Base-by-base conservation (phyloP, 805 yeast species). In the Lachancea dasiensis region DNA sequence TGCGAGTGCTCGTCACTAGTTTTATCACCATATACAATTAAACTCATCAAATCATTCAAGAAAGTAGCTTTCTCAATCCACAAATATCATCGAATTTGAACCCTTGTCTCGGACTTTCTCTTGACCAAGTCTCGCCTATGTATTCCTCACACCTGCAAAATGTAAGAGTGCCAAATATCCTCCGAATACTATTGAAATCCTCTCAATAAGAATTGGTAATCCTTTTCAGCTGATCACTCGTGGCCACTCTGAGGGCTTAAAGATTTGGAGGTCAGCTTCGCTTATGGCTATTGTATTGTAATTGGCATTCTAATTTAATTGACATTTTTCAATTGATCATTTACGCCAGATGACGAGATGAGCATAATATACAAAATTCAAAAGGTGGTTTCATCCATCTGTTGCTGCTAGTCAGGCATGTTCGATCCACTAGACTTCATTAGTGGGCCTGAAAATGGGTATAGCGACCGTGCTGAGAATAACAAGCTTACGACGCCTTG, bases 361-460 rank as follows among this genome's bases (percentile, higher is more conserved):
- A 25, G 27, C 11, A n/a, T n/a, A n/a, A n/a, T n/a, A n/a, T n/a
- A n/a, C n/a, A n/a, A n/a, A n/a, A 16, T 13, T 13, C 17, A 30
- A 21, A 5, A 21, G 14, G 8, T 18, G 5, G n/a, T 13, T 30
- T 17, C n/a, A 9, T n/a, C 16, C 24, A 21, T 18, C 16, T 24
- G 27, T n/a, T n/a, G 14, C 14, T 24, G 27, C 27, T 24, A 6
- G 13, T n/a, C n/a, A n/a, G n/a, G 30, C 30, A 52, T 53, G 54
- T 64, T 64, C 41, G 68, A 64, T 42, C 67, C 68, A 5, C 44
- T 64, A 24, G 62, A 62, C 31, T 47, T 64, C 19, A 14, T 34
- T 13, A 24, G 24, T 13, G 31, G 31, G 14, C 5, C 25, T 5
- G 24, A 19, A 27, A 16, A 20, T 22, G 4, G 13, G 8, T 16